Evolutionary conservation across 768 basidiomycete species (phyloP).

Genomic region (Mycena filopes): DNA sequence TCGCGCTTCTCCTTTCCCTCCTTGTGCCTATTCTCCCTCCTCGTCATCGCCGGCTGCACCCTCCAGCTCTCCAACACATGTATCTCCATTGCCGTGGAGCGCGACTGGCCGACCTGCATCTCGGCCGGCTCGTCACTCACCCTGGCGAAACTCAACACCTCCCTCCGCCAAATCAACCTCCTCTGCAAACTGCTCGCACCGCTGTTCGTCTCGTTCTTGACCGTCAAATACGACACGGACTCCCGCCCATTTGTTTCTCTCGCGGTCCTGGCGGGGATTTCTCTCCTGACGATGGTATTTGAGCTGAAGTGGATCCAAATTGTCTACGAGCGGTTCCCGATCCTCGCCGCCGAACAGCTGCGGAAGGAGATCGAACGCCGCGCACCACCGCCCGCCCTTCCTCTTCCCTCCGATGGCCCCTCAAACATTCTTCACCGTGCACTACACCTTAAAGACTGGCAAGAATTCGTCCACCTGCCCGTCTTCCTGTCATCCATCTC

Average conservation of each 20-base stretch:
- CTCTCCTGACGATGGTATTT: slow-evolving; percentile 48
- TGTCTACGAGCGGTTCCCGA: slow-evolving; percentile 51
- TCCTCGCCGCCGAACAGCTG: slow-evolving; percentile 41
- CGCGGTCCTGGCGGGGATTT: slow-evolving; percentile 46
- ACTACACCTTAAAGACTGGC: slow-evolving; percentile 44
- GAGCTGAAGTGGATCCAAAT: slow-evolving; percentile 56
- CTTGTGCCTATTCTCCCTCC: slow-evolving; percentile 45
- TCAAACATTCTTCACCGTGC: not conserved
- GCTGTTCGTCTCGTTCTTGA: slow-evolving; percentile 60
- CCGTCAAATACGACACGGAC: slow-evolving; percentile 37
- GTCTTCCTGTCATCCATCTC: slow-evolving; percentile 55
- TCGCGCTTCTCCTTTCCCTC: slow-evolving; percentile 26
- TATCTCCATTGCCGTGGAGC: slow-evolving; percentile 57
- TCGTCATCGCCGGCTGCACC: slow-evolving; percentile 46
- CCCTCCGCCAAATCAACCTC: slow-evolving; percentile 54
- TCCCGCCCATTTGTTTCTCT: slow-evolving; percentile 47
- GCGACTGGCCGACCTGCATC: slow-evolving; percentile 62
- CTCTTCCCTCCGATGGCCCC: not conserved
- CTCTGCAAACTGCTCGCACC: slow-evolving; percentile 62
- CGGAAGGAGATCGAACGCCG: slow-evolving; percentile 30
- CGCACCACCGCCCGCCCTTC: not conserved
- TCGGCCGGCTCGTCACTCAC: slow-evolving; percentile 43
- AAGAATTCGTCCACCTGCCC: slow-evolving; percentile 48
- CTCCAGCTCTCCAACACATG: slow-evolving; percentile 53
- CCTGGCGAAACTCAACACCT: slow-evolving; percentile 57